Evolutionary conservation across 2,329 filamentous ascomycete genomes (phyloP).

Genomic region (Knoxdaviesia proteae): DNA sequence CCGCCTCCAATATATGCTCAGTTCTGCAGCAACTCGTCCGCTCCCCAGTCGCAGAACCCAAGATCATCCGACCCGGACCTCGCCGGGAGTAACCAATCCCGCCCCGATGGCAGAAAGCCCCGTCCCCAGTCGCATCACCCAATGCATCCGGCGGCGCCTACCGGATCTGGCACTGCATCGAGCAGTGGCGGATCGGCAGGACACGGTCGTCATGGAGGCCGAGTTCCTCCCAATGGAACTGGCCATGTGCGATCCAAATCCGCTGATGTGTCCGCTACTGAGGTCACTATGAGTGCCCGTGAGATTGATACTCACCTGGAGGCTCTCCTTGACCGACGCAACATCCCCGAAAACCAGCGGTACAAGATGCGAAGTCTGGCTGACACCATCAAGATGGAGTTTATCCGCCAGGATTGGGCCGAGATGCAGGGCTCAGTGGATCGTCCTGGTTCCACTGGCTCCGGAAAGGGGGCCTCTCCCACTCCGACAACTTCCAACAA

Average conservation of each 20-base stretch:
- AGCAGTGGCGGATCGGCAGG: no score
- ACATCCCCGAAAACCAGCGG: conserved; percentile 83
- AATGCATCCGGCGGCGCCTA: no score
- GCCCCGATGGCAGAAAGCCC: no score
- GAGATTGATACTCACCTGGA: conserved; percentile 37
- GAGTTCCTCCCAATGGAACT: conserved; percentile 51
- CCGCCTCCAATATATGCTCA: no score
- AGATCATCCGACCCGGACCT: no score
- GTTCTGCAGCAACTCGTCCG: no score
- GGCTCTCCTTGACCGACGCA: conserved; percentile 58
- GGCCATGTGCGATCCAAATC: conserved; percentile 2
- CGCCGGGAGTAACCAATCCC: no score
- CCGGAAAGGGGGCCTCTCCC: conserved; percentile 2
- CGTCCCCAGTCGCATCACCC: no score
- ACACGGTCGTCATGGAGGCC: conserved; percentile 26
- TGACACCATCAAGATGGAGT: conserved; percentile 82
- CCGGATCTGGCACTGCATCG: no score
- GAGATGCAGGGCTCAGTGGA: conserved; percentile 31
- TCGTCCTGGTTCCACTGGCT: no score
- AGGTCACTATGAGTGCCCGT: conserved; percentile 28
- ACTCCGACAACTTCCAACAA: conserved; percentile 13
- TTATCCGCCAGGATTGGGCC: conserved; percentile 74
- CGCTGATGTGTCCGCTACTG: conserved; percentile 16
- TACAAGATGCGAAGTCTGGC: conserved; percentile 87
- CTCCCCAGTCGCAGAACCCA: no score